Percentiles rank a stretch among this genome's conserved stretches.
Conservation (phyloP, 1,284 basidiomycete species). For the Neonothopanus nambi region DNA sequence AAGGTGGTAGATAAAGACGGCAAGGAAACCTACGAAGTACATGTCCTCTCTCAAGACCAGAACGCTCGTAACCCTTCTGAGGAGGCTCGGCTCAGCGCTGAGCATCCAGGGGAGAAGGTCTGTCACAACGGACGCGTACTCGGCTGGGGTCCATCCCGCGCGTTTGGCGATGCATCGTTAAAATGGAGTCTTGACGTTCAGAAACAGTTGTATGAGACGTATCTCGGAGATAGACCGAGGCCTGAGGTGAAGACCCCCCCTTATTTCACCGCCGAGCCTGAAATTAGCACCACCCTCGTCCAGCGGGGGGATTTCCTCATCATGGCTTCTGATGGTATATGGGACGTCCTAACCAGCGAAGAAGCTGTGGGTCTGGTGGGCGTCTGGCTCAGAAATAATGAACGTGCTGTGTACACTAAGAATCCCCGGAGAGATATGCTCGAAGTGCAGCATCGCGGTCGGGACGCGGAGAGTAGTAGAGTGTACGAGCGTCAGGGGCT, state of each 20-base stretch:
- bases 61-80: constrained; percentile 37
- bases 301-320: constrained; percentile 55
- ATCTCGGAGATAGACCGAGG: constrained; percentile 25
- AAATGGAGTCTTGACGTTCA: constrained; percentile 36
- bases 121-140: constrained; percentile 22
- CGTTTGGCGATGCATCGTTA: constrained; percentile 35
- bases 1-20: constrained; percentile 31
- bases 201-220: constrained; percentile 26
- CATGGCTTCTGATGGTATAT: constrained; percentile 57
- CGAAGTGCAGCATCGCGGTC: background rate
- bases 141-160: constrained; percentile 30
- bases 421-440: constrained; percentile 9
- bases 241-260: constrained; percentile 27
- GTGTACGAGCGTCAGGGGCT: constrained; percentile 20
- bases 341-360: constrained; percentile 57
- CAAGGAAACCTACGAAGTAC: constrained; percentile 43
- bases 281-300: constrained; percentile 44
- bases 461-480: constrained; percentile 14
- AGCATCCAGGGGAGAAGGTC: constrained; percentile 24
- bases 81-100: constrained; percentile 24
- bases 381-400: constrained; percentile 40
- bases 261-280: constrained; percentile 54
- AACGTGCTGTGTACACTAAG: constrained; percentile 10
- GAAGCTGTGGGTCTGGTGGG: constrained; percentile 61
- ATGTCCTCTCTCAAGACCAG: constrained; percentile 57